Evolutionary conservation across 768 basidiomycete genomes (phyloP), one percentile per base, ranked within the genome.

Genomic region (Leccinum variicolor): DNA sequence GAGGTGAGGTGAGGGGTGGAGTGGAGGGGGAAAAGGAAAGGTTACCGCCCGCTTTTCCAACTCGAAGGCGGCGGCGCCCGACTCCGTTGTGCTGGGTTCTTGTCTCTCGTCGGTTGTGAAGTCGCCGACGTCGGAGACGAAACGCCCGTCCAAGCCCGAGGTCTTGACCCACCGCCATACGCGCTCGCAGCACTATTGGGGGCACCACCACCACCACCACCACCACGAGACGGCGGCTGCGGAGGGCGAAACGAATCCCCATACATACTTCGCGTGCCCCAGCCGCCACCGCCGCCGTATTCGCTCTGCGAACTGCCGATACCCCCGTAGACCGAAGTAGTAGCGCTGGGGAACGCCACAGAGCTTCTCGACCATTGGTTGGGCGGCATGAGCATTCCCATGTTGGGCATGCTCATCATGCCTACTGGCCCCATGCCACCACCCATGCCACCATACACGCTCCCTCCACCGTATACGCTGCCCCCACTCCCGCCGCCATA

Each of bases 261-360:
- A 64, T 91, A 91, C 49, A 81, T 84, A 63, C 86, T 91, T 62
- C 80, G 79, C 45, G 87, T 81, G 21, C 74, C 77, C 73, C 82
- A 84, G 10, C 75, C 74, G 6, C 75, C 68, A 21, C 68, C 76
- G 39, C 82, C 83, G 31, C 86, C 87, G 65, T 82, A 85, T 53
- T 85, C 85, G 66, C 87, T 90, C 55, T 82, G 79, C 25, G 84
- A 81, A 53, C 80, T 77, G 57, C 75, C 72, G 52, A 72, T 57
- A 26, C 79, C 83, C 29, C 79, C 81, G 67, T 86, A 90, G 76
- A 84, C 81, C 36, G 87, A 83, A 7, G 45, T 5, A 60, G 82
- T 62, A 34, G 74, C 67, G 21, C 75, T 68, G 6, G 86, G 83
- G 69, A 83, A 84, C 54, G 82, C 75, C 56, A 79, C 75, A 21